phyloP scores from a whole-genome alignment of 352 stramenopile species.

The Globisporangium orthogonon region DNA sequence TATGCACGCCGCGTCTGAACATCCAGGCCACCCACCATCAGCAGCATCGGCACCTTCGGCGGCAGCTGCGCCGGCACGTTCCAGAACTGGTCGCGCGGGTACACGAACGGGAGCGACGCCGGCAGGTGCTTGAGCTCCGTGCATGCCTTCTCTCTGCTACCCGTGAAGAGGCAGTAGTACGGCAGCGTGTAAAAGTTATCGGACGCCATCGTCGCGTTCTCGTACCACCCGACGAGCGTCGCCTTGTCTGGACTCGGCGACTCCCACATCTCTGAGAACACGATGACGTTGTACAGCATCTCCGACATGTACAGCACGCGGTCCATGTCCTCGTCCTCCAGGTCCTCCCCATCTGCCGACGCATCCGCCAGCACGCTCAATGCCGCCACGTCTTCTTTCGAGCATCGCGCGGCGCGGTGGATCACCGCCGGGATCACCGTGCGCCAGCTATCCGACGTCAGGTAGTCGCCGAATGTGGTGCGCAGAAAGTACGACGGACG shows the following conservation, averaged over 20 bases:
- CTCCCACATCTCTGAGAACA: slow-evolving; percentile 77
- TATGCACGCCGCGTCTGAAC: slow-evolving; percentile 46
- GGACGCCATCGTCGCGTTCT: slow-evolving; percentile 49
- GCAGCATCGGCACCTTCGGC: slow-evolving; percentile 31
- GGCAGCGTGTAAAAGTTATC: slow-evolving; percentile 62
- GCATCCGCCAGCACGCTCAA: slow-evolving; percentile 24
- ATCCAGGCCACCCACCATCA: slow-evolving; percentile 54
- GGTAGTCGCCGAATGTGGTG: slow-evolving; percentile 47
- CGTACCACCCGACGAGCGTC: slow-evolving; percentile 52
- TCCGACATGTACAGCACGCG: slow-evolving; percentile 54
- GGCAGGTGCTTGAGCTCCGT: slow-evolving; percentile 41
- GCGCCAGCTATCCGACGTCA: slow-evolving; percentile 37
- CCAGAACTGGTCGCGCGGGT: slow-evolving; percentile 63
- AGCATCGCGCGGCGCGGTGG: slow-evolving; percentile 41
- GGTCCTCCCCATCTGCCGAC: slow-evolving; percentile 13
- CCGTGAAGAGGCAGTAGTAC: slow-evolving; percentile 77
- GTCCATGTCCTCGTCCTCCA: slow-evolving; percentile 35
- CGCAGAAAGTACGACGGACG: slow-evolving; percentile 69
- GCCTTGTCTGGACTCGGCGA: slow-evolving; percentile 41
- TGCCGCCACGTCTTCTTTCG: slow-evolving; percentile 24
- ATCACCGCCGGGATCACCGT: slow-evolving; percentile 48
- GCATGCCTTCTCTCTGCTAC: slow-evolving; percentile 51
- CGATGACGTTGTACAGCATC: slow-evolving; percentile 75
- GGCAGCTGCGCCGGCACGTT: slow-evolving; percentile 49
- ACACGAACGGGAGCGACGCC: slow-evolving; percentile 27